Evolutionary conservation across 768 basidiomycete genomes (phyloP).

Genomic region (Antrodiella citrinella): DNA sequence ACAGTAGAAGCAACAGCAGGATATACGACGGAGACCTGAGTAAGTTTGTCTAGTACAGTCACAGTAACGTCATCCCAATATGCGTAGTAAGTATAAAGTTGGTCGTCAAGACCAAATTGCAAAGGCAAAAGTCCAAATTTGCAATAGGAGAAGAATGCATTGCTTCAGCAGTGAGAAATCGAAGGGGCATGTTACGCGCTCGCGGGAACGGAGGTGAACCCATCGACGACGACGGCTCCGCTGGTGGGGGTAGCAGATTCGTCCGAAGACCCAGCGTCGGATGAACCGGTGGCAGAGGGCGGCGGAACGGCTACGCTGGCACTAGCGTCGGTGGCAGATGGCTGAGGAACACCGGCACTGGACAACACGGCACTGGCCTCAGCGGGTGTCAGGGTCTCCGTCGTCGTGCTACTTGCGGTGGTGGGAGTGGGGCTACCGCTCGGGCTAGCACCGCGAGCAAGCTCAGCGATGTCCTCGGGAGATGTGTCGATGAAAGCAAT

Average conservation of each 20-base stretch:
- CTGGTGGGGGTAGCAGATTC: constrained; percentile 27
- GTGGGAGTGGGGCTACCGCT: constrained; percentile 4
- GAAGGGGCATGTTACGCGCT: background rate
- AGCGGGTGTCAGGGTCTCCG: constrained; percentile 12
- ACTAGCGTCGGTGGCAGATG: constrained; percentile 14
- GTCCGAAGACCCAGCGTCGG: constrained; percentile 33
- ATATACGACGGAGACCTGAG: background rate
- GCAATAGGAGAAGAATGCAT: background rate
- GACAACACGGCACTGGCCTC: constrained; percentile 19
- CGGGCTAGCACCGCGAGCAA: constrained; percentile 26
- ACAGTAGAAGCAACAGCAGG: background rate
- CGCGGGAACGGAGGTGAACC: constrained; percentile 29
- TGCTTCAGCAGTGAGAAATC: background rate
- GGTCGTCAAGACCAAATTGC: background rate
- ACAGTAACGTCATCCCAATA: background rate
- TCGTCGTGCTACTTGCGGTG: constrained; percentile 13
- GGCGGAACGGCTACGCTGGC: constrained; percentile 11
- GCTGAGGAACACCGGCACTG: constrained; percentile 14
- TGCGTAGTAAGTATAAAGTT: background rate
- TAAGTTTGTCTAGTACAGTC: background rate
- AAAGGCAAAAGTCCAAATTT: background rate
- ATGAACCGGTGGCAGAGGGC: constrained; percentile 28
- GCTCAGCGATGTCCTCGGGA: constrained; percentile 41
- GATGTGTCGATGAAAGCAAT: constrained; percentile 58
- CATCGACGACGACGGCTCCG: constrained; percentile 37